Conservation (phyloP, 176 grass and related monocot genomes). For the Paspalum notatum region DNA sequence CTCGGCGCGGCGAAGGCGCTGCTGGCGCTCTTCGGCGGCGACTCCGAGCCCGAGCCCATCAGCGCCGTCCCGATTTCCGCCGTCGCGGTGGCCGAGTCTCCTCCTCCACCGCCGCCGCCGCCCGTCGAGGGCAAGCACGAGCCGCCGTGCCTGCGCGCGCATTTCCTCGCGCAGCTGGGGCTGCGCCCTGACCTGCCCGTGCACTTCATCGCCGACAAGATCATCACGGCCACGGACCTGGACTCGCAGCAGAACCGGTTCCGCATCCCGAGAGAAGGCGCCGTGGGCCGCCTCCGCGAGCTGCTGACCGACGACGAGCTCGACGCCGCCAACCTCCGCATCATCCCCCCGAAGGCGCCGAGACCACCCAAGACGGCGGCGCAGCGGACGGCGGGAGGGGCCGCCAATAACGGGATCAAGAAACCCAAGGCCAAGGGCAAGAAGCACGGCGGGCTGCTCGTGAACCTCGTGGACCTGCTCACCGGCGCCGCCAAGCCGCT, state of each 20-base stretch:
- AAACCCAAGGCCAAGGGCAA: constrained; percentile 14
- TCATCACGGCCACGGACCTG: constrained; percentile 20
- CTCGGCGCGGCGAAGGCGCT: not conserved
- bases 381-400: too few species aligned
- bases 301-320: constrained; percentile 25
- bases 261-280: constrained; percentile 21
- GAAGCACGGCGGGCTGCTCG: constrained; percentile 30
- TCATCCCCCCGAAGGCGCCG: not conserved
- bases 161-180: not conserved
- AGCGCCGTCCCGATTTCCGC: not conserved
- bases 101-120: not conserved
- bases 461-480: not conserved
- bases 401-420: constrained; percentile 19
- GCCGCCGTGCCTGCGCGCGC: constrained; percentile 34
- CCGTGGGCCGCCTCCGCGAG: not conserved
- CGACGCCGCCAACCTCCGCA: constrained; percentile 20
- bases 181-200: constrained; percentile 18
- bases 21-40: not conserved
- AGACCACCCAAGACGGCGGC: not conserved
- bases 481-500: not conserved
- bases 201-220: constrained; percentile 26
- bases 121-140: not conserved
- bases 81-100: not conserved
- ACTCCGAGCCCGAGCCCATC: not conserved
- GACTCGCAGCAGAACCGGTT: constrained; percentile 44